phyloP scores from a whole-genome alignment of 805 yeast species.

The Hemisphaericaspora nanyangensis region DNA sequence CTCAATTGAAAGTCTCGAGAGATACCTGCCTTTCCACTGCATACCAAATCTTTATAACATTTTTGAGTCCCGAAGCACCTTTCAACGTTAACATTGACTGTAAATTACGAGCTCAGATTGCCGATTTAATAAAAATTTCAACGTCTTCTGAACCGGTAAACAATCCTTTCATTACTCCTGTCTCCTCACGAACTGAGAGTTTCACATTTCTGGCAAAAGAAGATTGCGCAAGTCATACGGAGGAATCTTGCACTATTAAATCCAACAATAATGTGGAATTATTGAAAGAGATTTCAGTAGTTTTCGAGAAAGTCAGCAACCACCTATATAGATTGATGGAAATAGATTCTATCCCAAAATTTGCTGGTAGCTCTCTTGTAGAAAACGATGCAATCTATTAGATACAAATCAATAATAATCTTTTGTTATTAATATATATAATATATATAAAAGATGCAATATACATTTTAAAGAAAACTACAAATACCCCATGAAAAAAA shows the following conservation, averaged over 20 bases:
- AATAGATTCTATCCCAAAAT: slow-evolving; percentile 70
- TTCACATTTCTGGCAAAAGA: too few relatives aligned
- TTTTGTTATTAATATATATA: too few relatives aligned
- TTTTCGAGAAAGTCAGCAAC: slow-evolving; percentile 39
- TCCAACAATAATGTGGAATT: too few relatives aligned
- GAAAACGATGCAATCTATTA: too few relatives aligned
- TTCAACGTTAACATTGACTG: slow-evolving; percentile 68
- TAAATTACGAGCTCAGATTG: slow-evolving; percentile 41
- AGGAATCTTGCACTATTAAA: too few relatives aligned
- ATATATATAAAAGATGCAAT: too few relatives aligned
- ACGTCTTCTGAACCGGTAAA: not conserved
- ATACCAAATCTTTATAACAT: slow-evolving; percentile 62
- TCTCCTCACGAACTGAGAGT: too few relatives aligned
- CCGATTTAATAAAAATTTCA: slow-evolving; percentile 15
- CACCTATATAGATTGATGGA: slow-evolving; percentile 61
- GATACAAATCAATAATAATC: too few relatives aligned
- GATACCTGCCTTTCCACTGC: slow-evolving; percentile 58
- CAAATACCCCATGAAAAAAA: too few relatives aligned
- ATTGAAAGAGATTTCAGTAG: slow-evolving; percentile 8
- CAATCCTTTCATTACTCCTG: too few relatives aligned
- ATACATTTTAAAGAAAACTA: slow-evolving; percentile 3
- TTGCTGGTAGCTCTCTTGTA: slow-evolving; percentile 22
- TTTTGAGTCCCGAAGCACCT: slow-evolving; percentile 63
- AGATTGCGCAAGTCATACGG: too few relatives aligned
- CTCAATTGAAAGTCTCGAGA: slow-evolving; percentile 23